These are phyloP conservation scores for Boletus subcaerulescens DNA, from an alignment of 768 basidiomycete genomes.

Conservation along the genomic window DNA sequence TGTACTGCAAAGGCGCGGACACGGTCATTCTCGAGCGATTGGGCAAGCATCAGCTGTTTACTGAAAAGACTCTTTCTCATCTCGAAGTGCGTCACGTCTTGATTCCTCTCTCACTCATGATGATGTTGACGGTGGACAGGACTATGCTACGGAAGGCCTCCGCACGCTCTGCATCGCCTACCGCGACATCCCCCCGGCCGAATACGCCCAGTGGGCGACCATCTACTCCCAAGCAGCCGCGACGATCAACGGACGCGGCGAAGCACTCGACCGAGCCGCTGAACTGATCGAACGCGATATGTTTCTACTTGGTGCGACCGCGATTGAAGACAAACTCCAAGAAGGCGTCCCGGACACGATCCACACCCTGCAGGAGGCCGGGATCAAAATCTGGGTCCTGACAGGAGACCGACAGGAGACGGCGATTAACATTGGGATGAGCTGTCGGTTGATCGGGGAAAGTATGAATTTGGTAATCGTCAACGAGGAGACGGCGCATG, in stretches of 20 bases:
- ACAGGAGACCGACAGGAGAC: slow-evolving; percentile 99
- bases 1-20: slow-evolving; percentile 97
- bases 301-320: slow-evolving; percentile 91
- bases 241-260: slow-evolving; percentile 93
- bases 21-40: slow-evolving; percentile 95
- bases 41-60: slow-evolving; percentile 78
- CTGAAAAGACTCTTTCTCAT: slow-evolving; percentile 83
- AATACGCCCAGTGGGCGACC: slow-evolving; percentile 84
- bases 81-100: slow-evolving; percentile 63
- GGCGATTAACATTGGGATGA: slow-evolving; percentile 98
- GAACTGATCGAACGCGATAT: slow-evolving; percentile 96
- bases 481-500: slow-evolving; percentile 82
- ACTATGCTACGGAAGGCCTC: slow-evolving; percentile 95
- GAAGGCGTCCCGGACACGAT: slow-evolving; percentile 99
- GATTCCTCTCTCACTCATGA: neutral
- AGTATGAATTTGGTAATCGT: slow-evolving; percentile 98
- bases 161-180: slow-evolving; percentile 96
- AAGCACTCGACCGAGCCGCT: slow-evolving; percentile 91
- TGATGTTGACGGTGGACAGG: slow-evolving; percentile 45
- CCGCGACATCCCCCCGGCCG: slow-evolving; percentile 86
- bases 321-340: slow-evolving; percentile 97
- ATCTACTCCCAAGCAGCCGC: slow-evolving; percentile 91
- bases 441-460: slow-evolving; percentile 94
- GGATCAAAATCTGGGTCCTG: slow-evolving; percentile 99
- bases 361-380: slow-evolving; percentile 95